Percentiles rank a stretch among this genome's conserved stretches.
phyloP scores from a whole-genome alignment of 495 filamentous ascomycete genomes.

The Penicillium steckii region DNA sequence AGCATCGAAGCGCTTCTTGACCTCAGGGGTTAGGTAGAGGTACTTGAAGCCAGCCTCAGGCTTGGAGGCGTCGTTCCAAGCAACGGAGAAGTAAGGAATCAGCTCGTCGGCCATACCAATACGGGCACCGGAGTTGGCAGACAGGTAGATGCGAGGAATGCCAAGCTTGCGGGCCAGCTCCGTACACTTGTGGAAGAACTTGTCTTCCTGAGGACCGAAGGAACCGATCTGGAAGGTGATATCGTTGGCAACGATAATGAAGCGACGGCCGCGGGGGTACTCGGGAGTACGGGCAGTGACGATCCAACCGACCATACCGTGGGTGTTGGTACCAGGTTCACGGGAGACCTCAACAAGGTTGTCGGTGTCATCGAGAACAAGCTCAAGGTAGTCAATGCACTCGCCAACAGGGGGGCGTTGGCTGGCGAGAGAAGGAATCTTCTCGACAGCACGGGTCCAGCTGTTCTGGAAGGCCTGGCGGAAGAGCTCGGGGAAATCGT shows the following conservation, averaged over 20 bases:
- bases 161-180: slow-evolving; percentile 90
- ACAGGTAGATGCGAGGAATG: slow-evolving; percentile 95
- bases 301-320: slow-evolving; percentile 98
- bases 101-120: slow-evolving; percentile 96
- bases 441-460: slow-evolving; percentile 73
- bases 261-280: slow-evolving; percentile 87
- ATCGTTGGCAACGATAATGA: slow-evolving; percentile 96
- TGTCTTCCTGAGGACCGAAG: slow-evolving; percentile 93
- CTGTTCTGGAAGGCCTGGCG: slow-evolving; percentile 95
- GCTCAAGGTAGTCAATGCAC: slow-evolving; percentile 92
- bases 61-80: slow-evolving; percentile 84
- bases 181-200: slow-evolving; percentile 98
- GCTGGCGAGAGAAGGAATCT: slow-evolving; percentile 67
- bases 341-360: slow-evolving; percentile 88
- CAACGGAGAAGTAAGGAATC: slow-evolving; percentile 93
- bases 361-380: slow-evolving; percentile 91
- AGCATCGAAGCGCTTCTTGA: slow-evolving; percentile 85
- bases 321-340: slow-evolving; percentile 90
- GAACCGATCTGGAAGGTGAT: slow-evolving; percentile 99
- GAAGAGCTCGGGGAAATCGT: slow-evolving; percentile 99
- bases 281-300: slow-evolving; percentile 97
- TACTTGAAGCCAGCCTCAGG: slow-evolving; percentile 97
- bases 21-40: slow-evolving; percentile 87
- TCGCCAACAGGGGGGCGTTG: slow-evolving; percentile 84
- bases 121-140: slow-evolving; percentile 98